Evolutionary conservation across 2,329 filamentous ascomycete genomes (phyloP), one percentile per base, ranked within the genome.

Genomic region (Trichophyton simii): DNA sequence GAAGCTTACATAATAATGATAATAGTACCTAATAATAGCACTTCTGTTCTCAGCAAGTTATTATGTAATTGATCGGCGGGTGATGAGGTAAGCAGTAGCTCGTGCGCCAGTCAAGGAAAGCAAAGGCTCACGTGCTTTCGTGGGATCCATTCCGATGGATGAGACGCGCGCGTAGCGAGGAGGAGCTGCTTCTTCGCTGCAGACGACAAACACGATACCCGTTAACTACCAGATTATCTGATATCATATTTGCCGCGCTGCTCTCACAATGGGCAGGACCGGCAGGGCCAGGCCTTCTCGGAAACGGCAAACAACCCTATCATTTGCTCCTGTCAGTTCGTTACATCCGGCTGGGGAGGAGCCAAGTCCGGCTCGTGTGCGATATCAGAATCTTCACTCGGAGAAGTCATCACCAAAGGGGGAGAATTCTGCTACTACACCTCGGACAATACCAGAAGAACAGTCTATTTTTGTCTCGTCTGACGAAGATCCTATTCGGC

Each of bases 241-340:
- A 20, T 9, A 48, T 25, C 20, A 25, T 42, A n/a, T 15, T 44
- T n/a, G 41, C 41, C 15, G 41, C 41, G 18, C 38, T 25, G 15
- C 13, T 13, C 25, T 31, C 28, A 31, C 31, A 50, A 63, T 63
- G 61, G 38, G 58, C 34, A 46, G 28, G n/a, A 20, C 48, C 15
- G 44, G 22, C 20, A 20, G 36, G 18, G 42, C 22, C 20, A 58
- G 25, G 15, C 28, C 25, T 28, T 7, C 28, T 25, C 55, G 55
- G 18, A 63, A 65, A 58, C 58, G 63, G 65, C 76, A 78, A 67
- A 75, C 76, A 58, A 74, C 73, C 57, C 71, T 78, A 44, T 66
- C 73, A n/a, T 78, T 78, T 65, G 70, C 73, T 9, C 67, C 76
- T 22, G 60, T 72, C 13, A 38, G 54, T 9, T 62, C 69, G 36